Base-by-base conservation (phyloP, 2,329 filamentous ascomycete genomes). In the Colletotrichum sp. region DNA sequence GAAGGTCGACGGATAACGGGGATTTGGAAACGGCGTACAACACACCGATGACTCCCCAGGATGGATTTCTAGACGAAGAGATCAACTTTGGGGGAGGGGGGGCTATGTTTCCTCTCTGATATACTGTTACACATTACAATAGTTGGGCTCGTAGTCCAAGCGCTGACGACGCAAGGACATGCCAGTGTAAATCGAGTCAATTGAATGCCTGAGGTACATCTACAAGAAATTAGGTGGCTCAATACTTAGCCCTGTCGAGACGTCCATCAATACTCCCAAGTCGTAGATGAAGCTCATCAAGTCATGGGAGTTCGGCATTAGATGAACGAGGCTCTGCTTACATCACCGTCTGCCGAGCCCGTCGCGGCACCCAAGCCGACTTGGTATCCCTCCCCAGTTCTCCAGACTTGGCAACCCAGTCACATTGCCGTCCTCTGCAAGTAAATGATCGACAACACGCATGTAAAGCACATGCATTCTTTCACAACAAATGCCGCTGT, bases 141-240 rank as follows among this genome's bases (percentile, higher is more conserved):
- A n/a, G n/a, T n/a, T 16, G 36, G 36, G 0, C 36, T 44, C 5
- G 1, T 8, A 6, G 2, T 44, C 16, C 36, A 10, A 44, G 36
- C 5, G 16, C n/a, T 3, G 0, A 0, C 0, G 3, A 39, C 1
- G 8, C 36, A 0, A n/a, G 36, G 9, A 0, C 1, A 2, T 9
- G 52, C 52, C 6, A 5, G 8, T 0, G 10, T 12, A 1, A 1
- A 26, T 2, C 12, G n/a, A 57, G 13, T 28, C 1, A 57, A 1
- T 49, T 59, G 9, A n/a, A n/a, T n/a, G n/a, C n/a, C n/a, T n/a
- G n/a, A n/a, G n/a, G n/a, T n/a, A 59, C 55, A 10, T 28, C 13
- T 28, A 59, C 26, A 10, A 15, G 24, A 6, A 18, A 9, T 59
- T n/a, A n/a, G n/a, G n/a, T n/a, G n/a, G n/a, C n/a, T n/a, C n/a